Base-by-base conservation (phyloP, 208 protist genomes). In the Trypanosoma mega region DNA sequence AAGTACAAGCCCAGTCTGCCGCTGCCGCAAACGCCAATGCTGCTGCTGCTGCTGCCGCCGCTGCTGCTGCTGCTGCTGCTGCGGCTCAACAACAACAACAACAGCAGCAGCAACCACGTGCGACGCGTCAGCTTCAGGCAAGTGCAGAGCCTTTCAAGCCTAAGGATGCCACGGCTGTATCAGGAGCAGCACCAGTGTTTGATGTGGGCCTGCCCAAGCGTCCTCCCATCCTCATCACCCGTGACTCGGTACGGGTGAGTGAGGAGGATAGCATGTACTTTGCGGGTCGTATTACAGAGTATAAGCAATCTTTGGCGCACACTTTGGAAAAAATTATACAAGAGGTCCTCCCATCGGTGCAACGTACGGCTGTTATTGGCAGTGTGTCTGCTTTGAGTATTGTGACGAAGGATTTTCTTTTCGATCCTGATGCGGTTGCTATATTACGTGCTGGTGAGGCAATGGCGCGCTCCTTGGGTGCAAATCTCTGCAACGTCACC, bases 361-460 rank as follows among this genome's bases (percentile, higher is more conserved):
- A 98, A 45, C 89, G 98, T 30, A 94, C 86, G 5, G 88, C 92
- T 16, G 88, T 85, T 0, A 97, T 99, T 55, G 87, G 93, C 12
- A 90, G 85, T 29, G 84, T 96, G 26, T 97, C 98, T 26, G 93
- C 97, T 8, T 76, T 76, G 49, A 86, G 97, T 45, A 74, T 99
- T 18, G 70, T 98, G 6, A 37, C 84, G 41, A 99, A 99, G 80
- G 98, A 99, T 75, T 99, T 99, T 78, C 85, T 94, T 2, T 78
- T 91, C 34, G 98, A 99, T 73, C 66, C 79, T 12, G 90, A 98
- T 72, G 33, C 57, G 14, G 62, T 73, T 27, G 73, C 76, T 16
- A 80, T 90, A 63, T 48, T 85, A 21, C 53, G 71, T 16, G 82
- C 84, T 27, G 82, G 72, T 26, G 80, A 94, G 62, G 72, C 74